Conservation (phyloP, 768 basidiomycete species). For the Russula vinacea region DNA sequence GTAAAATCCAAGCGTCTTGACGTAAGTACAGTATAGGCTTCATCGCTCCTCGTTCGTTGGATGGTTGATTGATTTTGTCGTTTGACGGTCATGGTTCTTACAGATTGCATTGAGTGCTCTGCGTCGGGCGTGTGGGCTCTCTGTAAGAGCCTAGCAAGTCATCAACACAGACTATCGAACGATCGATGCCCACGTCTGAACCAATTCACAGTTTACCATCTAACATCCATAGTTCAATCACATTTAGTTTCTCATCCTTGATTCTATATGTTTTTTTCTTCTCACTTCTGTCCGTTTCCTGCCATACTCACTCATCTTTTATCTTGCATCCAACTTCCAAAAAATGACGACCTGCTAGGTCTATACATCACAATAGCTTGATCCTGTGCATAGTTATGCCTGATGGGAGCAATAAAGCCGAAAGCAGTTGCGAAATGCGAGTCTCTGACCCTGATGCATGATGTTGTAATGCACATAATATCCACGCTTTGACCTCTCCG, state of each 20-base stretch:
- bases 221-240: neutral
- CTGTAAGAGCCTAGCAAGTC: neutral
- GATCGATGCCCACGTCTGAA: neutral
- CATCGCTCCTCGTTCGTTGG: neutral
- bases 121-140: conserved; percentile 11
- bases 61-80: too few relatives aligned
- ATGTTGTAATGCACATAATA: too few relatives aligned
- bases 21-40: neutral
- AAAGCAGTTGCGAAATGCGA: neutral
- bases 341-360: neutral
- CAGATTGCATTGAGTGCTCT: conserved; percentile 12
- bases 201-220: neutral
- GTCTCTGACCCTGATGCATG: neutral
- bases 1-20: conserved; percentile 11
- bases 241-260: neutral
- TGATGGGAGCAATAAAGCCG: neutral
- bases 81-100: neutral
- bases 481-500: too few relatives aligned
- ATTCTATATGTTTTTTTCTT: neutral
- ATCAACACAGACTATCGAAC: neutral
- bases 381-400: neutral
- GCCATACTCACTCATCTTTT: neutral
- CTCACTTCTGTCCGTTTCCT: neutral
- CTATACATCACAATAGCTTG: neutral
- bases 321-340: neutral